Percentiles rank a stretch among this genome's conserved stretches.
phyloP scores from a whole-genome alignment of 805 yeast species.

The Wilhelminamyces savonicus region DNA sequence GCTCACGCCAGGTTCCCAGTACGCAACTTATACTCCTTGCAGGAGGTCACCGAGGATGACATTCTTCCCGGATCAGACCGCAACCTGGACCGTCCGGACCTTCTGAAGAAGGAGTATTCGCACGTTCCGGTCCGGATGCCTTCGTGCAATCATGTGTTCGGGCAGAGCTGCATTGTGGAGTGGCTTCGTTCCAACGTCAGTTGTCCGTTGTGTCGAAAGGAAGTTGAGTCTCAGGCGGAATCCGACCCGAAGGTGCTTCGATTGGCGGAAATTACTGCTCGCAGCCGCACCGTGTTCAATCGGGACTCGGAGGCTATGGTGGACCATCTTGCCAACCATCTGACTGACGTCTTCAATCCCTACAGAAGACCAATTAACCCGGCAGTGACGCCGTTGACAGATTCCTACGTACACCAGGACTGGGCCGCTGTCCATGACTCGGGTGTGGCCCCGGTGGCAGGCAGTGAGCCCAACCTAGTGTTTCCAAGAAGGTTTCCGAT shows the following conservation, averaged over 20 bases:
- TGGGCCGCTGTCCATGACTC: constrained; percentile 22
- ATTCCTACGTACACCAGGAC: constrained; percentile 26
- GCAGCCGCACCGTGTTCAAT: constrained; percentile 1
- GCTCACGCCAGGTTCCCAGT: constrained; percentile 22
- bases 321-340: constrained; percentile 18
- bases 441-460: constrained; percentile 3
- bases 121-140: constrained; percentile 11
- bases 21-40: constrained; percentile 14
- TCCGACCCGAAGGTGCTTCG: constrained; percentile 4
- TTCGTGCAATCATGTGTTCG: constrained; percentile 10
- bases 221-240: constrained; percentile 7
- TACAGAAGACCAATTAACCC: constrained; percentile 29
- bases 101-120: not conserved
- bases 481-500: constrained; percentile 26
- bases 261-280: constrained; percentile 2
- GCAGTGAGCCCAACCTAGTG: constrained; percentile 19
- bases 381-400: constrained; percentile 32
- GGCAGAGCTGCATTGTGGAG: constrained; percentile 11
- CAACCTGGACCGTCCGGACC: too few species aligned
- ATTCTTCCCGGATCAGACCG: constrained; percentile 19
- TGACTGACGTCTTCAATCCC: constrained; percentile 35
- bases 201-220: constrained; percentile 12
- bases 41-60: constrained; percentile 13
- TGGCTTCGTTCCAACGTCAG: constrained; percentile 11
- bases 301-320: constrained; percentile 12